Percentiles rank a stretch among this genome's conserved stretches.
Conservation (phyloP, 805 yeast species). For the Metschnikowia continentalis region DNA sequence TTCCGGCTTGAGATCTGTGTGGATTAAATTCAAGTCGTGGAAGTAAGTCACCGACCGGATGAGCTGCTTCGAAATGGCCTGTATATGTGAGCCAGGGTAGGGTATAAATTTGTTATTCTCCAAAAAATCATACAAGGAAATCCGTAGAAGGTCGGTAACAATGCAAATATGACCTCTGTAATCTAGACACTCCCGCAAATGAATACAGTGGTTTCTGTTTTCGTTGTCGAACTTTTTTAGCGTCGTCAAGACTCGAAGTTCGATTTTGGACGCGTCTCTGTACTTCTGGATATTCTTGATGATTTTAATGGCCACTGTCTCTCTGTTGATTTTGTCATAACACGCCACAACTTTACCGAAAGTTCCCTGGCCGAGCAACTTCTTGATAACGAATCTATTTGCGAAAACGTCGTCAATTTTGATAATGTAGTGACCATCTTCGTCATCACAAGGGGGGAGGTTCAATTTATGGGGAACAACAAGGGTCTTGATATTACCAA, state of each 20-base stretch:
- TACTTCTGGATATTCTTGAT: constrained; percentile 90
- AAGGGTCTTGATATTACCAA: constrained; percentile 38
- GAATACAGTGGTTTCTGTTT: constrained; percentile 73
- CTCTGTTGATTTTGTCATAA: constrained; percentile 56
- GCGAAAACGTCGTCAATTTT: constrained; percentile 60
- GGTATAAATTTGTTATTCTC: constrained; percentile 78
- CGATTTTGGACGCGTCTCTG: constrained; percentile 92
- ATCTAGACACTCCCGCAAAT: constrained; percentile 85
- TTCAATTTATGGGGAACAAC: constrained; percentile 34
- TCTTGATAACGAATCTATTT: constrained; percentile 65
- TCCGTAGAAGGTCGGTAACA: constrained; percentile 82
- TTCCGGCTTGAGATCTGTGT: constrained; percentile 96
- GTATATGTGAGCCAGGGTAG: constrained; percentile 93
- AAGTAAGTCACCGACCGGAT: constrained; percentile 80
- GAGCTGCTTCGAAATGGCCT: constrained; percentile 81
- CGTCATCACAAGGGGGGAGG: constrained; percentile 51
- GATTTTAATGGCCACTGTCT: constrained; percentile 83
- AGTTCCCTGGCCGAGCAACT: constrained; percentile 85
- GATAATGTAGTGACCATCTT: constrained; percentile 71
- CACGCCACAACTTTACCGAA: constrained; percentile 88
- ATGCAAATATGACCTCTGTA: constrained; percentile 91
- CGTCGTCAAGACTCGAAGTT: constrained; percentile 75
- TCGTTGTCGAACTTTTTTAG: constrained; percentile 66
- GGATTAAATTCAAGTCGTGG: constrained; percentile 86
- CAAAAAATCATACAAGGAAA: constrained; percentile 85